Conservation (phyloP, 179 eudicot genomes). For the Silene vulgaris region DNA sequence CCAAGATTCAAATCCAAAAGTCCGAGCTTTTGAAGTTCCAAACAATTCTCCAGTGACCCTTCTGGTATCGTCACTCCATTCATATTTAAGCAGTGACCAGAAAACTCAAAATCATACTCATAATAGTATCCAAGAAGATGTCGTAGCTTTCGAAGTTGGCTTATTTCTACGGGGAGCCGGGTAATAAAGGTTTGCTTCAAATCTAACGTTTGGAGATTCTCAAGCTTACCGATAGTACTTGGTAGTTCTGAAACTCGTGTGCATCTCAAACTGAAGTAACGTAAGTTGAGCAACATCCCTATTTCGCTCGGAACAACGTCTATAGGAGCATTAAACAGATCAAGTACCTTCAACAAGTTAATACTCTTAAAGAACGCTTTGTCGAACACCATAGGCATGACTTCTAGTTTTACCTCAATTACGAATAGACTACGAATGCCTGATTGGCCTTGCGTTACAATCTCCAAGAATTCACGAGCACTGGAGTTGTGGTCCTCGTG, state of each 20-base stretch:
- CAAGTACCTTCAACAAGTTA: slow-evolving; percentile 28
- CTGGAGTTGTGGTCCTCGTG: neutral
- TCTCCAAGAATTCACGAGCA: neutral
- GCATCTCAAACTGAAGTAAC: slow-evolving; percentile 27
- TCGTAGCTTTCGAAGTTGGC: slow-evolving; percentile 13
- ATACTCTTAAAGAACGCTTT: neutral
- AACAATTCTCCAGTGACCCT: neutral
- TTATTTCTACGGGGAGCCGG: slow-evolving; percentile 25
- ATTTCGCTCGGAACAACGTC: slow-evolving; percentile 21
- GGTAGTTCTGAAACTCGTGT: slow-evolving; percentile 27
- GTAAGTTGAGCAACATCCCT: slow-evolving; percentile 25
- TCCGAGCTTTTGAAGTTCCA: slow-evolving; percentile 22
- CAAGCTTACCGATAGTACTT: slow-evolving; percentile 26
- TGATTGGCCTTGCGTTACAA: neutral
- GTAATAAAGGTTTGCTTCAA: slow-evolving; percentile 18
- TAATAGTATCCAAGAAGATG: slow-evolving; percentile 23
- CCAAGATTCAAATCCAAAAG: slow-evolving; percentile 9
- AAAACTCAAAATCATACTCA: neutral
- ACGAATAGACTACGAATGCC: slow-evolving; percentile 22
- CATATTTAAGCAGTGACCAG: neutral
- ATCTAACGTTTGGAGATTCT: slow-evolving; percentile 31
- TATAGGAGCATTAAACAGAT: slow-evolving; percentile 23
- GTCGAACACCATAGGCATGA: neutral
- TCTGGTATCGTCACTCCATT: slow-evolving; percentile 14
- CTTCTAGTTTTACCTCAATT: neutral